Evolutionary conservation across 139 green algal species (phyloP), one percentile per base, ranked within the genome.

Genomic region (Diplosphaera chodatii): DNA sequence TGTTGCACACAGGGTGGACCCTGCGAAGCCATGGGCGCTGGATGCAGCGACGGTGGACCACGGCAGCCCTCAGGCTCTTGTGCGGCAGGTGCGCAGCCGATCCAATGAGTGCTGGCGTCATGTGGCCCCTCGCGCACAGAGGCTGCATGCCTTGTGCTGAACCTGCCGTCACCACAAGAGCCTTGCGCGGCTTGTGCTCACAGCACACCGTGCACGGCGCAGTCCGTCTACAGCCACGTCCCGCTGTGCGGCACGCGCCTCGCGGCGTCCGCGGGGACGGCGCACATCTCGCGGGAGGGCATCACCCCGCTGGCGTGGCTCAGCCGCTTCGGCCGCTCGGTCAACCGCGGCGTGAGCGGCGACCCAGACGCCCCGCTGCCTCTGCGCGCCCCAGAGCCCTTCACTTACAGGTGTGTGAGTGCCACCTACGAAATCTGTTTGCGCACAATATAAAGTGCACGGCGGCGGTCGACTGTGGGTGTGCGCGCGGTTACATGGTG

Each of bases 21-120:
- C 76, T 4, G 16, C 5, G 25, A 33, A 2, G 1, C 78, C 78
- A 1, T 25, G 27, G 33, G 65, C 55, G 40, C 63, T 88, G 37
- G 21, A 30, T 0, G 15, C 21, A 0, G 83, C 83, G 0, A 79
- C 72, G 3, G 75, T 88, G 8, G 77, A 84, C 31, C 83, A 88
- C 68, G 83, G 83, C 34, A 74, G 63, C 3, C 56, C 78, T 0
- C 34, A 59, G 0, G 68, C 71, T 10, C 80, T 88, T 27, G 75
- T 88, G 30, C 75, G 80, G 21, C 80, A 88, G 71, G 81, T 81
- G 0, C 33, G 85, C 15, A n/a, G n/a, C n/a, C n/a, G n/a, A n/a
- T n/a, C n/a, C n/a, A n/a, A n/a, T n/a, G n/a, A n/a, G n/a, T n/a
- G n/a, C n/a, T n/a, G n/a, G n/a, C n/a, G n/a, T n/a, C n/a, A n/a